Percentiles rank a stretch among this genome's conserved stretches.
These are phyloP conservation scores for Euclidium syriacum DNA, from an alignment of 345 rosid genomes.

Conservation along the genomic window DNA sequence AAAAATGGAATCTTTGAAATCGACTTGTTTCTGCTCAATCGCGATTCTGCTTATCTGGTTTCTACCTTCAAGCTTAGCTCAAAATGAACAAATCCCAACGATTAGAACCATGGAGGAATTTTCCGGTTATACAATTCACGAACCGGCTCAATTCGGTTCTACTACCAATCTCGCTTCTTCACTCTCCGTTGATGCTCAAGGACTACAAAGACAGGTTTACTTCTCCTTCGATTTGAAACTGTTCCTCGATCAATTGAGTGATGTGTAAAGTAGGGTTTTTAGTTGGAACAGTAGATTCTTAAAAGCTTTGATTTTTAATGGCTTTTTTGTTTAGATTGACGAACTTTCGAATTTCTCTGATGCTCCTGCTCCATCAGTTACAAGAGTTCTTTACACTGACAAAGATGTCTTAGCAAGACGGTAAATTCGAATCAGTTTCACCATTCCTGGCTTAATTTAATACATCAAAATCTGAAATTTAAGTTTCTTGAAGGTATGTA, in stretches of 20 bases:
- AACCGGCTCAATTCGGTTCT: slow-evolving; percentile 34
- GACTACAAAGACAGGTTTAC: slow-evolving; percentile 75
- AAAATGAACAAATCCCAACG: slow-evolving; percentile 48
- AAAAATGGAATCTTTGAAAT: slow-evolving; percentile 25
- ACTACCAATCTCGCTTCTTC: slow-evolving; percentile 36
- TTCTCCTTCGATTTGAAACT: neutral
- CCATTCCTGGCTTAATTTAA: neutral
- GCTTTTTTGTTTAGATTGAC: slow-evolving; percentile 49
- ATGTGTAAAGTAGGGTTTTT: neutral
- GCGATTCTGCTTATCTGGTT: slow-evolving; percentile 19
- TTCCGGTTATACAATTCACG: slow-evolving; percentile 78
- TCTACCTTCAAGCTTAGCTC: slow-evolving; percentile 33
- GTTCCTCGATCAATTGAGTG: neutral
- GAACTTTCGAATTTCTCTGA: slow-evolving; percentile 83
- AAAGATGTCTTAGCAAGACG: slow-evolving; percentile 82
- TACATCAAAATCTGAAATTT: neutral
- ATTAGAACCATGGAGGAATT: slow-evolving; percentile 72
- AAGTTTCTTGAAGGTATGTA: slow-evolving; percentile 45
- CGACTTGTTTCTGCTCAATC: slow-evolving; percentile 9
- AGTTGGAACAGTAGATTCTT: neutral
- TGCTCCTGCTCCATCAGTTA: slow-evolving; percentile 80
- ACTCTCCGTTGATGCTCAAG: slow-evolving; percentile 50
- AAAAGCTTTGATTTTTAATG: neutral
- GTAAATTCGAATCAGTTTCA: slow-evolving; percentile 27
- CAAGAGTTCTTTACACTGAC: slow-evolving; percentile 73